Conservation (phyloP, 441 rosid genomes). For the Brassica hybrid region DNA sequence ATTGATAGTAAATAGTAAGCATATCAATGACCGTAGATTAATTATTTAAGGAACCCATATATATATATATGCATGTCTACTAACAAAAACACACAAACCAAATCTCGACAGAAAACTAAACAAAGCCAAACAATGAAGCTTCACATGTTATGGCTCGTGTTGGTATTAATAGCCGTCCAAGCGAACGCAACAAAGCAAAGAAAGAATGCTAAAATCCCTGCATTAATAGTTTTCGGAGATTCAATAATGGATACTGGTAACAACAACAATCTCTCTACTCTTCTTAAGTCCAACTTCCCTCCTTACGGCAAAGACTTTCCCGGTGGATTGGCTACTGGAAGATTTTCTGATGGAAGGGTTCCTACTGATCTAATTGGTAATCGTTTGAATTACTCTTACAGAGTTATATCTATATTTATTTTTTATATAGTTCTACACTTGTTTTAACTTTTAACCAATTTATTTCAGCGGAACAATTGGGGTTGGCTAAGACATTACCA, state of each 20-base stretch:
- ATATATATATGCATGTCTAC: neutral
- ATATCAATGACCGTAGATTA: neutral
- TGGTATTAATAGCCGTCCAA: neutral
- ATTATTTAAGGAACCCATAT: neutral
- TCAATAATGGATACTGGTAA: neutral
- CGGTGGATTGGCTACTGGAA: neutral
- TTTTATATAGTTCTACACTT: no score
- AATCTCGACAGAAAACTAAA: neutral
- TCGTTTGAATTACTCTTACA: no score
- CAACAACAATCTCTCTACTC: neutral
- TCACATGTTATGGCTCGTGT: neutral
- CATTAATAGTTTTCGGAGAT: neutral
- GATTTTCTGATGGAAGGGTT: neutral
- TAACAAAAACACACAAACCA: neutral
- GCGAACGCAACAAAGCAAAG: neutral
- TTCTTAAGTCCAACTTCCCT: neutral
- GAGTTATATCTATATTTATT: no score
- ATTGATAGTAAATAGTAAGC: neutral
- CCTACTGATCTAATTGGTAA: neutral
- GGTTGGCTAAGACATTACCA: no score
- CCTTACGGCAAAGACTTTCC: neutral
- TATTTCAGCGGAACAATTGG: no score
- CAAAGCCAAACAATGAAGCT: neutral
- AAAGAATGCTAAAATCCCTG: neutral
- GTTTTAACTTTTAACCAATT: no score